Percentiles rank a stretch among this genome's conserved stretches.
Evolutionary conservation across 148 eudicot species (phyloP).

Genomic region (Rhododendron kiyosumense): DNA sequence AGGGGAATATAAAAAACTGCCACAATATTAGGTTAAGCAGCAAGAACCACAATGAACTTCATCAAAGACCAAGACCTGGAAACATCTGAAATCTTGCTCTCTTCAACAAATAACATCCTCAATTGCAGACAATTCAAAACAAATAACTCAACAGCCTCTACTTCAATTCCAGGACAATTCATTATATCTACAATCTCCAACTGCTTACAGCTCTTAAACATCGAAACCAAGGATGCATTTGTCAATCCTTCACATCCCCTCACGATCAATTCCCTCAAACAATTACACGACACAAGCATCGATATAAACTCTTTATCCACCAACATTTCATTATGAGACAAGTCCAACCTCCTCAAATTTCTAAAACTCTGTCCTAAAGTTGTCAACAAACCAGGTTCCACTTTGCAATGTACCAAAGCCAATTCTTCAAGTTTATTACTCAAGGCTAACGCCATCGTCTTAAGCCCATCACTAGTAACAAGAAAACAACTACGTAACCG

Average conservation of each 20-base stretch:
- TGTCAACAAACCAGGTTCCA: slow-evolving; percentile 42
- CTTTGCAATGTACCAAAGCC: slow-evolving; percentile 46
- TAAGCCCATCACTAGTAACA: slow-evolving; percentile 41
- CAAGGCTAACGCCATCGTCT: slow-evolving; percentile 21
- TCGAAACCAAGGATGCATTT: slow-evolving; percentile 14
- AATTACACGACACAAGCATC: slow-evolving; percentile 36
- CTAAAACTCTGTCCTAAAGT: slow-evolving; percentile 44
- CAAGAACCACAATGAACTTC: no score
- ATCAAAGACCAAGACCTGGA: no score
- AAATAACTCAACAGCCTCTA: slow-evolving; percentile 34
- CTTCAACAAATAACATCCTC: no score
- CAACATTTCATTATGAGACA: not conserved
- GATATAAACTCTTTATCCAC: slow-evolving; percentile 15
- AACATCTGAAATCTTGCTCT: no score
- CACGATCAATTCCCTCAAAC: slow-evolving; percentile 21
- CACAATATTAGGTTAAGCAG: no score
- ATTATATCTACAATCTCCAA: slow-evolving; percentile 40
- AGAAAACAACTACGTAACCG: slow-evolving; percentile 51
- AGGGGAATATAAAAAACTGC: no score
- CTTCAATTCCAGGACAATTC: slow-evolving; percentile 29
- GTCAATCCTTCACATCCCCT: slow-evolving; percentile 42
- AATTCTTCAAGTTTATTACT: slow-evolving; percentile 32
- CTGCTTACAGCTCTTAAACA: slow-evolving; percentile 28
- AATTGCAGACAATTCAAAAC: slow-evolving; percentile 12
- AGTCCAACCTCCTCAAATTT: slow-evolving; percentile 28